Percentiles rank a stretch among this genome's conserved stretches.
phyloP scores from a whole-genome alignment of 2,329 filamentous ascomycete genomes.

The Sporothrix mexicana region DNA sequence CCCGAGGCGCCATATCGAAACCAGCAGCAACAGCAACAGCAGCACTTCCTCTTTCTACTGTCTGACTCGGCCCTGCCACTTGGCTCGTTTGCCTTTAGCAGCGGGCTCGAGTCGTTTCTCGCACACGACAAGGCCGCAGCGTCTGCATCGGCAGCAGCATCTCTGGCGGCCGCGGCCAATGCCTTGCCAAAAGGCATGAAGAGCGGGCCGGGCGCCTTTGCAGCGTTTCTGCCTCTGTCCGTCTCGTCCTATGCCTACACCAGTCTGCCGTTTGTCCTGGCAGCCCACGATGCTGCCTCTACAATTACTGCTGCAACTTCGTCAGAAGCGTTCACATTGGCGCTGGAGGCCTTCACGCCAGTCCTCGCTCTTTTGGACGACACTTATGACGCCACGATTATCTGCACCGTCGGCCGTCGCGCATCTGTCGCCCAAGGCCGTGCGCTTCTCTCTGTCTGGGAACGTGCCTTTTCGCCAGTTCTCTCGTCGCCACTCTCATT shows the following conservation, averaged over 20 bases:
- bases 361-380: slow-evolving; percentile 69
- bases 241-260: slow-evolving; percentile 73
- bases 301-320: neutral
- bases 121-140: slow-evolving; percentile 58
- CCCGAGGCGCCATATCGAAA: no score
- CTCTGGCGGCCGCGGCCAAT: slow-evolving; percentile 14
- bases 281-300: slow-evolving; percentile 59
- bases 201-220: slow-evolving; percentile 56
- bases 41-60: slow-evolving; percentile 76
- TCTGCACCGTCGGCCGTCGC: slow-evolving; percentile 78
- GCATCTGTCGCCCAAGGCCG: slow-evolving; percentile 78
- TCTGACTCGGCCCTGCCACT: slow-evolving; percentile 82
- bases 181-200: slow-evolving; percentile 23
- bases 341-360: slow-evolving; percentile 18
- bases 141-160: slow-evolving; percentile 33
- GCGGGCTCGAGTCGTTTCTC: slow-evolving; percentile 80
- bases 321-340: neutral
- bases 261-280: slow-evolving; percentile 75
- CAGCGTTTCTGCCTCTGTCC: slow-evolving; percentile 71
- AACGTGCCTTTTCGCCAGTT: slow-evolving; percentile 64
- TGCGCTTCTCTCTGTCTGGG: slow-evolving; percentile 77
- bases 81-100: slow-evolving; percentile 87
- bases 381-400: slow-evolving; percentile 73
- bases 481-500: slow-evolving; percentile 12
- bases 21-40: slow-evolving; percentile 39